Evolutionary conservation across 768 basidiomycete species (phyloP).

Genomic region (Nevesoporus exiguus): DNA sequence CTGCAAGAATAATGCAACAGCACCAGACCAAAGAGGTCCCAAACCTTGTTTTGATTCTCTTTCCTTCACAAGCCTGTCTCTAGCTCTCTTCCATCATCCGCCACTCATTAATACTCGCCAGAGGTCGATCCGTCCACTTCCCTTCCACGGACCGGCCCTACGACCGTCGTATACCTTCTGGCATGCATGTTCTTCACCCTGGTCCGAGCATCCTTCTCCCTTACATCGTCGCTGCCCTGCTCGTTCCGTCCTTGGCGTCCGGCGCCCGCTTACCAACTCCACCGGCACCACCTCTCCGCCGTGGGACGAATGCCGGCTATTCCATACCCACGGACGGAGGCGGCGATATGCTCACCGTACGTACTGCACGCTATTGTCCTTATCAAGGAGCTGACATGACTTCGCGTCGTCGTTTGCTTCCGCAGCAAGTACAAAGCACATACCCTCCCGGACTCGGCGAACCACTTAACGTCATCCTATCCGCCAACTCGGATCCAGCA

Average conservation of each 20-base stretch:
- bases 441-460: slow-evolving; percentile 76
- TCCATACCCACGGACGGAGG: slow-evolving; percentile 53
- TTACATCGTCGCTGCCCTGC: slow-evolving; percentile 11
- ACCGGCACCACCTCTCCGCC: slow-evolving; percentile 14
- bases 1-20: neutral
- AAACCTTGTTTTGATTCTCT: neutral
- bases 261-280: slow-evolving; percentile 2
- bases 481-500: slow-evolving; percentile 64
- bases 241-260: slow-evolving; percentile 8
- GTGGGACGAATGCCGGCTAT: slow-evolving; percentile 44
- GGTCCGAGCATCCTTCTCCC: neutral
- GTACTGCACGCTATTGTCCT: slow-evolving; percentile 21
- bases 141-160: neutral
- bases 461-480: slow-evolving; percentile 81
- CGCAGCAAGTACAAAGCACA: slow-evolving; percentile 52
- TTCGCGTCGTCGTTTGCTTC: slow-evolving; percentile 1
- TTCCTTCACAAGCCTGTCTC: slow-evolving; percentile 7
- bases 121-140: neutral
- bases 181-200: slow-evolving; percentile 5
- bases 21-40: neutral
- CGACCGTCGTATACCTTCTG: neutral
- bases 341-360: slow-evolving; percentile 70
- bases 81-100: neutral
- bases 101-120: neutral
- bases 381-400: neutral